These are phyloP conservation scores for Fusarium paranaense DNA, from an alignment of 2,329 filamentous ascomycete species.

Conservation along the genomic window DNA sequence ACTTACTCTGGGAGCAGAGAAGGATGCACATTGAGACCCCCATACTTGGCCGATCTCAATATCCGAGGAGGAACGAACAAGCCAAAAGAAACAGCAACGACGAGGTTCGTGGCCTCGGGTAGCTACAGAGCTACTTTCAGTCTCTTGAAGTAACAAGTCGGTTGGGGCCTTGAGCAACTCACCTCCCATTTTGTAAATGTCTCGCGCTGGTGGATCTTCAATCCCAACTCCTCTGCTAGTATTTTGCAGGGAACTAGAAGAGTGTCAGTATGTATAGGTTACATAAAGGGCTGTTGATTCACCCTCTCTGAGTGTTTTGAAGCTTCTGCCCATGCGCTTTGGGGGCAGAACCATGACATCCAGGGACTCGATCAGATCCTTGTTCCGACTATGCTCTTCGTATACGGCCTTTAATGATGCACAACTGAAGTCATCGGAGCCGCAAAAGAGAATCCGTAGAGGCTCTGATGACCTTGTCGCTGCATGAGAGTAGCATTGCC, in stretches of 20 bases:
- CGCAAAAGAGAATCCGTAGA: slow-evolving; percentile 90
- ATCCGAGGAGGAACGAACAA: slow-evolving; percentile 86
- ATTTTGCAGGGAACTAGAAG: slow-evolving; percentile 78
- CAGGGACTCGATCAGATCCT: slow-evolving; percentile 75
- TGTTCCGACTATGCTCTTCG: slow-evolving; percentile 65
- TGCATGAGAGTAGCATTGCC: slow-evolving; percentile 35
- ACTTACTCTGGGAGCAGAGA: slow-evolving; percentile 86
- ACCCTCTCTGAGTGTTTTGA: slow-evolving; percentile 77
- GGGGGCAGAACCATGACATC: slow-evolving; percentile 86
- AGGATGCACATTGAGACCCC: slow-evolving; percentile 93
- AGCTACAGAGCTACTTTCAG: slow-evolving; percentile 55
- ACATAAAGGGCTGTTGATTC: slow-evolving; percentile 28
- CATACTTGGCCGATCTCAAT: slow-evolving; percentile 77
- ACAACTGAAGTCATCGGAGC: slow-evolving; percentile 91
- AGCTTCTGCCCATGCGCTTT: slow-evolving; percentile 81
- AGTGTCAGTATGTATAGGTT: neutral
- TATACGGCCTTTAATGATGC: slow-evolving; percentile 78
- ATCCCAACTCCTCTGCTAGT: slow-evolving; percentile 70
- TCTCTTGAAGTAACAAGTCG: neutral
- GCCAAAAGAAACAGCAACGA: slow-evolving; percentile 95
- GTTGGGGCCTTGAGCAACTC: slow-evolving; percentile 46
- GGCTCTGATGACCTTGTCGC: slow-evolving; percentile 60
- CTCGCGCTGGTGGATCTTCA: slow-evolving; percentile 80
- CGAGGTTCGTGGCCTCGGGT: slow-evolving; percentile 75
- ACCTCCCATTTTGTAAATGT: slow-evolving; percentile 87